Evolutionary conservation across 176 grass and related monocot species (phyloP).

Genomic region (Chloris gayana): DNA sequence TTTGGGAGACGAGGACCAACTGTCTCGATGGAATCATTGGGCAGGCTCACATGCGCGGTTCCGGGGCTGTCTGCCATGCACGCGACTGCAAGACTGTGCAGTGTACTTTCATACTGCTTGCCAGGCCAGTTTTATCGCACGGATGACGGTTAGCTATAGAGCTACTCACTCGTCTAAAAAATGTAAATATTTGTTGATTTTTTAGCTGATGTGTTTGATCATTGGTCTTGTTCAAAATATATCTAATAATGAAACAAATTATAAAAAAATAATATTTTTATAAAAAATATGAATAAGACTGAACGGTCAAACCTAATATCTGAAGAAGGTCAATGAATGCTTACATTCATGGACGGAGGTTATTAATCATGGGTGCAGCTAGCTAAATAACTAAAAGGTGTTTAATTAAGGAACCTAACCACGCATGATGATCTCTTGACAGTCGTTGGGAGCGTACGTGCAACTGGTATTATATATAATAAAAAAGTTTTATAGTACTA

Average conservation of each 20-base stretch:
- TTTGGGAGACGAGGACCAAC: not conserved
- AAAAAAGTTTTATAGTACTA: too few species aligned
- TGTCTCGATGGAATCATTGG: constrained; percentile 38
- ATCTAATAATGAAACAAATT: too few species aligned
- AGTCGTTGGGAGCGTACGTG: constrained; percentile 21
- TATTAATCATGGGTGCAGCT: not conserved
- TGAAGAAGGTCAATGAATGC: too few species aligned
- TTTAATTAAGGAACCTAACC: not conserved
- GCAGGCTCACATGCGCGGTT: constrained; percentile 37
- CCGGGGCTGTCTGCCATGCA: constrained; percentile 19
- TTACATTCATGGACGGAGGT: too few species aligned
- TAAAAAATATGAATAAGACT: too few species aligned
- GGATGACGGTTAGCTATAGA: not conserved
- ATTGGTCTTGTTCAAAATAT: too few species aligned
- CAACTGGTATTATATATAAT: not conserved
- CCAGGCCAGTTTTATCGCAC: not conserved
- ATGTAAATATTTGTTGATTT: too few species aligned
- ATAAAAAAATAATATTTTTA: too few species aligned
- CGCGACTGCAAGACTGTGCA: not conserved
- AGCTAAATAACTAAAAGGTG: not conserved
- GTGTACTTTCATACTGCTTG: constrained; percentile 10
- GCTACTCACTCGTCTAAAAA: too few species aligned
- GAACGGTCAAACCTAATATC: too few species aligned
- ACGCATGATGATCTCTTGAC: not conserved
- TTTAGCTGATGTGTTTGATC: too few species aligned